Evolutionary conservation across 2,329 filamentous ascomycete species (phyloP).

Genomic region (Beauveria caledonica): DNA sequence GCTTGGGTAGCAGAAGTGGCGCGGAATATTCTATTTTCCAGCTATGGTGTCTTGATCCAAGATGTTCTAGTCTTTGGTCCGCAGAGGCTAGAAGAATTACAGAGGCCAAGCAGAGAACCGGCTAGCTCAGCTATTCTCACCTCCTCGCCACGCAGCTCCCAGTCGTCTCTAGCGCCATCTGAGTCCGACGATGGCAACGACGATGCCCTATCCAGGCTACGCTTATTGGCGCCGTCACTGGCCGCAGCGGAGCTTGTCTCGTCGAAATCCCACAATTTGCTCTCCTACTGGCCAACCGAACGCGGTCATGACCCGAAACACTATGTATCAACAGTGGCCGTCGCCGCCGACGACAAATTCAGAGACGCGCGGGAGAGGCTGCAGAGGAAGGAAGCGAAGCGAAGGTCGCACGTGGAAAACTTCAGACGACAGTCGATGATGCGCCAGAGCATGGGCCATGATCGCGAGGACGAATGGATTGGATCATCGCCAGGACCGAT

Average conservation of each 20-base stretch:
- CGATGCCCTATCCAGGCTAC: slow-evolving; percentile 26
- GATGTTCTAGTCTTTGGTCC: slow-evolving; percentile 23
- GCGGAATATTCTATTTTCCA: slow-evolving; percentile 26
- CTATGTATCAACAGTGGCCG: slow-evolving; percentile 32
- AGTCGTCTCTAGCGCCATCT: background rate
- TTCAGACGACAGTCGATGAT: slow-evolving; percentile 24
- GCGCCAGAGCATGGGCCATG: slow-evolving; percentile 16
- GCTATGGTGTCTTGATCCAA: slow-evolving; percentile 28
- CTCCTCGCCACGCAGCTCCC: slow-evolving; percentile 4
- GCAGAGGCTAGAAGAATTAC: slow-evolving; percentile 6
- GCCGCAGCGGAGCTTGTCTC: slow-evolving; percentile 18
- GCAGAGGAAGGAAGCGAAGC: slow-evolving; percentile 25
- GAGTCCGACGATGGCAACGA: slow-evolving; percentile 14
- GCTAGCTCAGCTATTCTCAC: slow-evolving; percentile 12
- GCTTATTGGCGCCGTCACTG: slow-evolving; percentile 26
- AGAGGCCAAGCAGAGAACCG: background rate
- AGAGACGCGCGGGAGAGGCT: slow-evolving; percentile 26
- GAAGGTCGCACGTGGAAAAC: slow-evolving; percentile 26
- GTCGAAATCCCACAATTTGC: slow-evolving; percentile 22
- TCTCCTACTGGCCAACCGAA: slow-evolving; percentile 32
- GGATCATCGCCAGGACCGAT: slow-evolving; percentile 12
- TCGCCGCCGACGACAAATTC: slow-evolving; percentile 28
- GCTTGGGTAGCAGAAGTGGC: slow-evolving; percentile 26
- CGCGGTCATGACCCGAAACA: slow-evolving; percentile 25
- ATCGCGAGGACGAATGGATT: slow-evolving; percentile 2